Evolutionary conservation across 352 stramenopile species (phyloP).

Genomic region (Pythium aristosporum): DNA sequence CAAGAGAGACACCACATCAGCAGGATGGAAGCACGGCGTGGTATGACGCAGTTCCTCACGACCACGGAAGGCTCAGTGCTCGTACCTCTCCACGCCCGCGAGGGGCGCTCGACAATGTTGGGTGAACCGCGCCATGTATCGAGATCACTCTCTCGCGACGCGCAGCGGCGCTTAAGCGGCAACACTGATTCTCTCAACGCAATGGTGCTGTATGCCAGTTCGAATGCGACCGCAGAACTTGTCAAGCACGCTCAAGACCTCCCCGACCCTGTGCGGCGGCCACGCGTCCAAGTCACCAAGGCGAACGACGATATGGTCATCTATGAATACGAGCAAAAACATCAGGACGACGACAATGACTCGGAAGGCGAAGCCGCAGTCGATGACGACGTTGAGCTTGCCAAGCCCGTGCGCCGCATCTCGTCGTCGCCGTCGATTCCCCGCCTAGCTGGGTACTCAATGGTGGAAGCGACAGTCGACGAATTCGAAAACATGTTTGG

Average conservation of each 20-base stretch:
- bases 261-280: constrained; percentile 2
- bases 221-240: neutral
- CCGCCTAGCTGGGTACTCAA: constrained; percentile 26
- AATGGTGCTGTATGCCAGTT: constrained; percentile 1
- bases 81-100: neutral
- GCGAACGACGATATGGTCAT: constrained; percentile 6
- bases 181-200: constrained; percentile 9
- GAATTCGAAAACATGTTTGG: constrained; percentile 37
- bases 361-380: constrained; percentile 10
- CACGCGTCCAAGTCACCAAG: neutral
- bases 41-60: constrained; percentile 9
- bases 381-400: constrained; percentile 5
- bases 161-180: neutral
- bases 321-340: constrained; percentile 6
- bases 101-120: neutral
- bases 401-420: neutral
- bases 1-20: too few relatives aligned
- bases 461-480: constrained; percentile 6
- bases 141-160: constrained; percentile 2
- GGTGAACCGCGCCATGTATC: neutral
- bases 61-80: constrained; percentile 7
- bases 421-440: constrained; percentile 19
- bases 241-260: constrained; percentile 17
- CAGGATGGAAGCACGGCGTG: too few relatives aligned
- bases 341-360: neutral